Evolutionary conservation across 768 basidiomycete species (phyloP), one percentile per base, ranked within the genome.

Genomic region (Amanita phalloides): DNA sequence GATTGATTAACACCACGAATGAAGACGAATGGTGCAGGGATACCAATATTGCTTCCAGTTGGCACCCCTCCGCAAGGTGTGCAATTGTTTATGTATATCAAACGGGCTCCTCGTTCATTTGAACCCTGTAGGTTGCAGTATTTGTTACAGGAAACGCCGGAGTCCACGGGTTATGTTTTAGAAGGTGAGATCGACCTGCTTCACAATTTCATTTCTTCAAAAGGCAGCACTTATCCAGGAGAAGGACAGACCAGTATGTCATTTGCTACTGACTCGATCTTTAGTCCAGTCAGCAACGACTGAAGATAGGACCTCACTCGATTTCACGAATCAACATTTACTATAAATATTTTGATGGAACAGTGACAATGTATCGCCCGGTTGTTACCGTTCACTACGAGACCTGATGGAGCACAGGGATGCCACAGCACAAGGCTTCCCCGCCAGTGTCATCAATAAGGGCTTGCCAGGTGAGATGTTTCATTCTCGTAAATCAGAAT

Each of bases 181-280:
- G 72, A 72, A 2, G 75, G 76, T 50, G 73, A 60, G 57, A 53
- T 60, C 11, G 66, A 70, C 47, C 74, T 76, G 57, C 58, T 66
- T 33, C 33, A 33, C 56, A 64, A 74, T 53, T 80, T 79, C 56
- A 68, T 79, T 58, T 60, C 71, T 0, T 64, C 68, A 1, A 68
- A 69, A 58, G 78, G 77, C 54, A 73, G 74, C 11, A 78, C 78
- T 1, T 82, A 75, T 54, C 66, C 74, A 28, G 72, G 73, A 56
- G 67, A 65, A 7, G 68, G 70, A 35, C 61, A 60, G 20, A 70
- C 67, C 51, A 71, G 68, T 23, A 74, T 79, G 53, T 70, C 71
- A n/a, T 80, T 81, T 60, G 64, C 68, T 14, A 79, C 79, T 1
- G 78, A 78, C 10, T 71, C 71, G 28, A 76, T 76, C 21, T 77